Evolutionary conservation across 108 stramenopile genomes (phyloP).

Genomic region (Skeletonema marinoi): DNA sequence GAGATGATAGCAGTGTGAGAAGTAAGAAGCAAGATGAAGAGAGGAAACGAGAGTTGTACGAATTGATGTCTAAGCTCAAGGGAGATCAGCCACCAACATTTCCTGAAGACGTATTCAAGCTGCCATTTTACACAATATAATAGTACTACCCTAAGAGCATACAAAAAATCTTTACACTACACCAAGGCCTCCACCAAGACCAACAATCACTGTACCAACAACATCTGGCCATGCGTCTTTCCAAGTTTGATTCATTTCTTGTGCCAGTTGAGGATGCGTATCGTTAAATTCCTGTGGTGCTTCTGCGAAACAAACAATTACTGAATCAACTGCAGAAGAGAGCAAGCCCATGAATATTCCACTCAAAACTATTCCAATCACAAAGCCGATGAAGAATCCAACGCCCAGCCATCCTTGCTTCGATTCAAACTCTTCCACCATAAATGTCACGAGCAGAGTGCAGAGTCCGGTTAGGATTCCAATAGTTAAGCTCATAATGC

Average conservation of each 20-base stretch:
- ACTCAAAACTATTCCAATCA: slow-evolving; percentile 47
- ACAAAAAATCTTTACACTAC: slow-evolving; percentile 9
- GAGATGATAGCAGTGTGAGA: neutral
- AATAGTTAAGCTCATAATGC: slow-evolving; percentile 24
- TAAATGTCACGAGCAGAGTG: slow-evolving; percentile 24
- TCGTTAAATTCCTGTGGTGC: slow-evolving; percentile 36
- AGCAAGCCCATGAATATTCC: slow-evolving; percentile 46
- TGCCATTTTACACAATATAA: slow-evolving; percentile 21
- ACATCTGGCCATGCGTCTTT: slow-evolving; percentile 26
- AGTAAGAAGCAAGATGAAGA: neutral
- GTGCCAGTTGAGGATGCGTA: slow-evolving; percentile 36
- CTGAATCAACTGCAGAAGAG: slow-evolving; percentile 70
- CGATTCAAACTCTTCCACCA: slow-evolving; percentile 28
- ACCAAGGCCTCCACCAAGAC: slow-evolving; percentile 27
- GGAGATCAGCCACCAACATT: slow-evolving; percentile 38
- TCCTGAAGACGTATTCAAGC: slow-evolving; percentile 8
- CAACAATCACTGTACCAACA: slow-evolving; percentile 17
- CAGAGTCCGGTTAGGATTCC: slow-evolving; percentile 31
- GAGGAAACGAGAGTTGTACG: slow-evolving; percentile 15
- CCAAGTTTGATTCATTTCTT: slow-evolving; percentile 44
- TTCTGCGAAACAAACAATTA: slow-evolving; percentile 87
- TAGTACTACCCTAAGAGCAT: neutral
- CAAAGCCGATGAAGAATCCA: slow-evolving; percentile 34
- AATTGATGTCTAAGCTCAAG: slow-evolving; percentile 8
- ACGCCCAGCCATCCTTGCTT: slow-evolving; percentile 23